These are phyloP conservation scores for Filosporella fistucella DNA, from an alignment of 495 filamentous ascomycete species.

Conservation along the genomic window DNA sequence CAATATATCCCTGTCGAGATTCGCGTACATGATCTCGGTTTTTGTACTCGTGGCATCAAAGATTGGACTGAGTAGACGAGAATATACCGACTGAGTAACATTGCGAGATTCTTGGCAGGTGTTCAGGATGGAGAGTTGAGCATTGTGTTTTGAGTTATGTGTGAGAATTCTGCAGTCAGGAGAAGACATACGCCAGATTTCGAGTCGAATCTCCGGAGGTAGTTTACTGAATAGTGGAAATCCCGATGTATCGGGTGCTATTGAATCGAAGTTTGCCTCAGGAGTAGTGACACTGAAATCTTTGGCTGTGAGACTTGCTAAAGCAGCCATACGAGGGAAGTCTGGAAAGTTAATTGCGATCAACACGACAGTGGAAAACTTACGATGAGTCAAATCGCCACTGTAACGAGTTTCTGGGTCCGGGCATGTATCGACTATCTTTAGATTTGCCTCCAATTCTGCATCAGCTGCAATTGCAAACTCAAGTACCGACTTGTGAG, in stretches of 20 bases:
- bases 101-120: constrained; percentile 6
- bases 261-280: background rate
- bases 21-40: background rate
- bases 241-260: background rate
- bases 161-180: constrained; percentile 7
- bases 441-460: background rate
- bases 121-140: background rate
- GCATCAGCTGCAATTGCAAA: background rate
- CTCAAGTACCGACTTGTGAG: background rate
- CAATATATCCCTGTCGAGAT: constrained; percentile 3
- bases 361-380: background rate
- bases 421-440: background rate
- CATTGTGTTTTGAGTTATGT: constrained; percentile 6
- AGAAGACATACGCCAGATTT: constrained; percentile 1
- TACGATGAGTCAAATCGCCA: background rate
- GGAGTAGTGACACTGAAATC: background rate
- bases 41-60: background rate
- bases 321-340: background rate
- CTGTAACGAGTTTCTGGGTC: too few relatives aligned
- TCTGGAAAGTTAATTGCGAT: background rate
- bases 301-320: background rate
- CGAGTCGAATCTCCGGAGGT: constrained; percentile 8
- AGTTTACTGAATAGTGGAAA: constrained; percentile 3
- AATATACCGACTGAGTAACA: background rate
- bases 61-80: background rate